Percentiles rank a stretch among this genome's conserved stretches.
Conservation (phyloP, 176 grass and related monocot genomes). For the Neostapfia colusana region DNA sequence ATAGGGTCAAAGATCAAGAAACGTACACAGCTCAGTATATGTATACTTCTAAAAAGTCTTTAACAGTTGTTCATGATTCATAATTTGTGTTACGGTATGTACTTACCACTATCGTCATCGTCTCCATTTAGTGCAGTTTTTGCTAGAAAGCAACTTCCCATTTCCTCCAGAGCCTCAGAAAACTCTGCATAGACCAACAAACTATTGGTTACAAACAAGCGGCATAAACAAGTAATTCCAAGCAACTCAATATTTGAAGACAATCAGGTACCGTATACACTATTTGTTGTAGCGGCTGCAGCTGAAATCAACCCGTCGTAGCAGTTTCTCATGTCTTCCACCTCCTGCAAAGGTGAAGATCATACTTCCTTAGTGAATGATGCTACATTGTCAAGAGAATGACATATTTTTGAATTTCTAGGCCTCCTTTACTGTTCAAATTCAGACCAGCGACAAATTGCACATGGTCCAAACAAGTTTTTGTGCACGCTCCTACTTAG, state of each 20-base stretch:
- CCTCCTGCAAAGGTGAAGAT: conserved; percentile 56
- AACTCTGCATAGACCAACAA: conserved; percentile 55
- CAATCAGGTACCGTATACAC: conserved; percentile 68
- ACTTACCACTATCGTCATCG: conserved; percentile 77
- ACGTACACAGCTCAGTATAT: not conserved
- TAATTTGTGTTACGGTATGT: conserved; percentile 20
- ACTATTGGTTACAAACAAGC: not conserved
- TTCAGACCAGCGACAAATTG: not conserved
- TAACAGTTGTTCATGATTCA: not conserved
- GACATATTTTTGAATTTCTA: not conserved
- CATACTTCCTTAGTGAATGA: conserved; percentile 10
- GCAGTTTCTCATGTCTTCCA: conserved; percentile 74
- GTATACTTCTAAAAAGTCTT: not conserved
- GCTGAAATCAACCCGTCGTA: conserved; percentile 88
- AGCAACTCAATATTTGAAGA: conserved; percentile 34
- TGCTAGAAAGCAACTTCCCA: conserved; percentile 76
- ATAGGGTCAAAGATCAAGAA: not conserved
- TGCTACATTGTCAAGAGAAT: not conserved
- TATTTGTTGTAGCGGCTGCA: conserved; percentile 74
- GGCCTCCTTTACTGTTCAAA: not conserved
- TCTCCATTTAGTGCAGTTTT: conserved; percentile 72
- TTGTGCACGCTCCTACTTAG: not conserved
- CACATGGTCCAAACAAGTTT: not conserved
- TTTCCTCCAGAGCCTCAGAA: conserved; percentile 81
- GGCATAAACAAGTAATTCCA: conserved; percentile 12